phyloP scores from a whole-genome alignment of 2,329 filamentous ascomycete genomes.

The Fusarium begoniae region DNA sequence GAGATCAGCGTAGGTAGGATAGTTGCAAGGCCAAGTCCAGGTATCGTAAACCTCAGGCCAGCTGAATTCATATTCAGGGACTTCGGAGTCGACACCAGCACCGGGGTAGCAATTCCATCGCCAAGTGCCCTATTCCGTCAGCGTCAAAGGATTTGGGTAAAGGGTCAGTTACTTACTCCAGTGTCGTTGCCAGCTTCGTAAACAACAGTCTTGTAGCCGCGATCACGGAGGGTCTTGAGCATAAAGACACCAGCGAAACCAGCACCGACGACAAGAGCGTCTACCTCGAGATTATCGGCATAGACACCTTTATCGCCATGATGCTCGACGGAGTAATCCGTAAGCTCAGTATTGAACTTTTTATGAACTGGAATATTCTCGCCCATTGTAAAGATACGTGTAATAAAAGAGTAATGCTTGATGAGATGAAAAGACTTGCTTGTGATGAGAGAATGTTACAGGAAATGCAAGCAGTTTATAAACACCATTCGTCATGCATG shows the following conservation, averaged over 20 bases:
- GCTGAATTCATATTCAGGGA: conserved; percentile 63
- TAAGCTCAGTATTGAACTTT: conserved; percentile 54
- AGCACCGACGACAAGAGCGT: conserved; percentile 56
- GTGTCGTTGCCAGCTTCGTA: conserved; percentile 62
- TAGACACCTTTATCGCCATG: conserved; percentile 50
- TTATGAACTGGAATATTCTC: conserved; percentile 40
- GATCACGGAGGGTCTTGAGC: conserved; percentile 61
- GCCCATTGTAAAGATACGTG: conserved; percentile 16
- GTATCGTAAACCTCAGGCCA: conserved; percentile 62
- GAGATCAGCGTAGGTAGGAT: conserved; percentile 62
- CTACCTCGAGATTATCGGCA: conserved; percentile 54
- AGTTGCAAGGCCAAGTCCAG: conserved; percentile 66
- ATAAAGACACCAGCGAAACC: conserved; percentile 60
- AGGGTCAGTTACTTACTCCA: conserved; percentile 55
- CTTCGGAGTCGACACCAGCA: conserved; percentile 62
- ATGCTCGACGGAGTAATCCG: conserved; percentile 49
- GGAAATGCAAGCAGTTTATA: conserved; percentile 4
- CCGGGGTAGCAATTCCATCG: conserved; percentile 66
- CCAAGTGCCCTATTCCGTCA: conserved; percentile 45
- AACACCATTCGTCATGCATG: neutral
- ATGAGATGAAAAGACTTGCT: neutral
- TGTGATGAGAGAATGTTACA: neutral
- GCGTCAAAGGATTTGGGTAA: too few species aligned
- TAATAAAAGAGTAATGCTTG: neutral
- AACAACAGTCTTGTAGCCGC: conserved; percentile 57